phyloP scores from a whole-genome alignment of 176 grass and related monocot species.

The Puya raimondii region DNA sequence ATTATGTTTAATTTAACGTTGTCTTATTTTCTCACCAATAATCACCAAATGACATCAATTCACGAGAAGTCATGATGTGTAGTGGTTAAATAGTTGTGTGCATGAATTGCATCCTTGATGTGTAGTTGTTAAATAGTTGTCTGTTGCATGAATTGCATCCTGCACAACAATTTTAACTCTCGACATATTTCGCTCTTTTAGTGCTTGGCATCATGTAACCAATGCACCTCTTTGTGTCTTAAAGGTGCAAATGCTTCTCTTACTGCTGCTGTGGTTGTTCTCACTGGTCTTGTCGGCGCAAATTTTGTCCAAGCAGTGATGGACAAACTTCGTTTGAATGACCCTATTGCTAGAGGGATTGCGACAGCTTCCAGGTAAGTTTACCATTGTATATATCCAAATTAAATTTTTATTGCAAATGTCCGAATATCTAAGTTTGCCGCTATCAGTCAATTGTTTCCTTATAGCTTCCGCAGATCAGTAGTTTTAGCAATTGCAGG shows the following conservation, averaged over 20 bases:
- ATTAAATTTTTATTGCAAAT: too few relatives aligned
- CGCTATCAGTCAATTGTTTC: too few relatives aligned
- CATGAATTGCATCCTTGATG: not conserved
- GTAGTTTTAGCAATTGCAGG: too few relatives aligned
- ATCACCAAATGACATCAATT: not conserved
- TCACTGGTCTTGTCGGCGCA: constrained; percentile 84
- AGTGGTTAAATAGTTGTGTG: not conserved
- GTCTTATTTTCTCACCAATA: not conserved
- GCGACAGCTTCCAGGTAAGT: constrained; percentile 87
- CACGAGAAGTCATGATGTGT: not conserved
- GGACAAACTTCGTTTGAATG: constrained; percentile 77
- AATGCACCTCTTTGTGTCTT: not conserved
- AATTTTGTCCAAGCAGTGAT: constrained; percentile 86
- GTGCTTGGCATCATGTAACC: not conserved
- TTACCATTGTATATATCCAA: too few relatives aligned
- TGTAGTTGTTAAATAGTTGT: not conserved
- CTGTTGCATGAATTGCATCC: not conserved
- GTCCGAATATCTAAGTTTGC: too few relatives aligned
- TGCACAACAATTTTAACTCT: not conserved
- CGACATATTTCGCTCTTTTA: not conserved
- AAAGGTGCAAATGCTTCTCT: constrained; percentile 76
- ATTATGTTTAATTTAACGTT: too few relatives aligned
- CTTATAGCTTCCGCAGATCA: too few relatives aligned
- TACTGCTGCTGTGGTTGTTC: constrained; percentile 78
- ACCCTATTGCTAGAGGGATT: constrained; percentile 83